phyloP scores from a whole-genome alignment of 495 filamentous ascomycete genomes.

The Aspergillus sclerotiicarbonarius region DNA sequence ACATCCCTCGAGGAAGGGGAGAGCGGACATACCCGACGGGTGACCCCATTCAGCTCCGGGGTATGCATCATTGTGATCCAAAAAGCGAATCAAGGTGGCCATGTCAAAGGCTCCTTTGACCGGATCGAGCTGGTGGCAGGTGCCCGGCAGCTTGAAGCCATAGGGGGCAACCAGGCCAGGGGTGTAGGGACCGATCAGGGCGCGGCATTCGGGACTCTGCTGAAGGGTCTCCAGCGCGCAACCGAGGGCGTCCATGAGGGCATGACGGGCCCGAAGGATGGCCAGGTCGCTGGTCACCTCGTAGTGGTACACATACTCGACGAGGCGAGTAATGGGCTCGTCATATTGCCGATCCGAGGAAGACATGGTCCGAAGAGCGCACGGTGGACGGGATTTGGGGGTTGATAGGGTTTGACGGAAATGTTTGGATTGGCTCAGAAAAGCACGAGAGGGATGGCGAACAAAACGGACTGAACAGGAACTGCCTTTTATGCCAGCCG shows the following conservation, averaged over 20 bases:
- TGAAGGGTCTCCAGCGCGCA: conserved; percentile 30
- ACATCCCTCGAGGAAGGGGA: too few relatives aligned
- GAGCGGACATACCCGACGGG: conserved; percentile 20
- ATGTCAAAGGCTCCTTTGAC: conserved; percentile 41
- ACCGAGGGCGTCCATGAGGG: conserved; percentile 33
- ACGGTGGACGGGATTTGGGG: not conserved
- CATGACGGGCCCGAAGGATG: conserved; percentile 15
- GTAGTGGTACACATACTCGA: conserved; percentile 25
- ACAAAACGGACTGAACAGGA: not conserved
- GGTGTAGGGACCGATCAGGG: conserved; percentile 26
- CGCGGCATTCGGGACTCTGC: conserved; percentile 18
- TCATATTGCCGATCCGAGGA: conserved; percentile 16
- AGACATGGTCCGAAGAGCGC: not conserved
- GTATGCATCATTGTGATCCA: conserved; percentile 42
- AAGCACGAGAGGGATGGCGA: not conserved
- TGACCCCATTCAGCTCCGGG: conserved; percentile 40
- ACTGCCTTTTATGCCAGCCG: not conserved
- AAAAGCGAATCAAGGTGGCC: conserved; percentile 33
- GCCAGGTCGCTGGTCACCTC: conserved; percentile 11
- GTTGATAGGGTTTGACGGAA: not conserved
- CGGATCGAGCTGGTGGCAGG: conserved; percentile 27
- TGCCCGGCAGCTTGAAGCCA: conserved; percentile 40
- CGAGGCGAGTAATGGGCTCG: conserved; percentile 16
- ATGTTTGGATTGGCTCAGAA: not conserved
- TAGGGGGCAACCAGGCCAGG: conserved; percentile 19